A percentile compares a stretch with the other conserved stretches of the same genome.
Conservation (phyloP, 148 eudicot species). For the Fagopyrum tataricum region DNA sequence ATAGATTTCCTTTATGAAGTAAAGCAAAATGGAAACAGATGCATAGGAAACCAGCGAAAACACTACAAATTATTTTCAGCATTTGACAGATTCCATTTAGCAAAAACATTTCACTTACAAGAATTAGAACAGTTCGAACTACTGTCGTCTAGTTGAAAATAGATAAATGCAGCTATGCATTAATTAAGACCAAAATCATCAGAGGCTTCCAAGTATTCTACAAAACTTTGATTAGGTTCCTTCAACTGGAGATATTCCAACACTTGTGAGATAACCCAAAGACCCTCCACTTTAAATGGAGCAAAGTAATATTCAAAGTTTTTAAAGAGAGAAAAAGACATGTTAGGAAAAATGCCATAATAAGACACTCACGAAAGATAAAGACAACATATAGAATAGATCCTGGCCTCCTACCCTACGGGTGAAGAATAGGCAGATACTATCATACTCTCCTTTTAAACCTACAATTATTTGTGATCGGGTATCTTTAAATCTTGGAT, state of each 20-base stretch:
- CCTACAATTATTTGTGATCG: not conserved
- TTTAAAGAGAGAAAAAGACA: not conserved
- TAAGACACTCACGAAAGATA: not conserved
- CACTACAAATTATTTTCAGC: no score
- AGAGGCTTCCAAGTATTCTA: not conserved
- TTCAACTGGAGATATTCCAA: not conserved
- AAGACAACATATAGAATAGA: not conserved
- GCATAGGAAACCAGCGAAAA: no score
- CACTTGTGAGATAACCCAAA: not conserved
- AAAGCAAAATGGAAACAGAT: no score
- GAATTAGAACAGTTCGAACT: no score
- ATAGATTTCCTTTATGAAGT: not conserved
- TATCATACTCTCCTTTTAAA: not conserved
- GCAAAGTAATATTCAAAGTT: slow-evolving; percentile 4
- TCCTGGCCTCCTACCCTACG: not conserved
- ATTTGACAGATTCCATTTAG: no score
- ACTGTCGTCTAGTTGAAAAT: no score
- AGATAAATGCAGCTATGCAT: not conserved
- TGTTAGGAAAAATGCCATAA: not conserved
- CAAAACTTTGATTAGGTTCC: not conserved
- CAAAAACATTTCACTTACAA: no score
- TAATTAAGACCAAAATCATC: not conserved
- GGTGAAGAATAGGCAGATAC: slow-evolving; percentile 1
- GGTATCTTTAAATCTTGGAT: not conserved
- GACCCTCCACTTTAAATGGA: slow-evolving; percentile 1